Evolutionary conservation across 108 stramenopile species (phyloP), one percentile per base, ranked within the genome.

Genomic region (Cafeteria roenbergensis): DNA sequence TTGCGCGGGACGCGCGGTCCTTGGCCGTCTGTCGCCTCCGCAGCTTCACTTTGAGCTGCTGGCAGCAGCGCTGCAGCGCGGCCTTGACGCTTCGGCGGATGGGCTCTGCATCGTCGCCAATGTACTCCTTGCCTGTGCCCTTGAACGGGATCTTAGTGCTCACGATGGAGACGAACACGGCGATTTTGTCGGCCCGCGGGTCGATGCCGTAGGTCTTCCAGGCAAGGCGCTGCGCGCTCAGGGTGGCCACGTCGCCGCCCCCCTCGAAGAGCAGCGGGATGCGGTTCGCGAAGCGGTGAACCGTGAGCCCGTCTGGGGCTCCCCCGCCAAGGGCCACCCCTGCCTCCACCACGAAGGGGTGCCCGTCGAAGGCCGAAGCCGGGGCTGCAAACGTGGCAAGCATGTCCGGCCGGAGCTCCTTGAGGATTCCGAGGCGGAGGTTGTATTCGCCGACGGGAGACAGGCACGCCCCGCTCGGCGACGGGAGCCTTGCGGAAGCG

Each of bases 111-210:
- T 81, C 79, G 35, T 75, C 80, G 35, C 79, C 79, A 51, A 81
- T 73, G 62, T 75, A 80, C 48, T 96, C 95, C 77, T 96, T 96
- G 24, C 90, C 90, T 2, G 95, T 96, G 12, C 95, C 95, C 76
- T 96, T 96, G 85, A 93, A 96, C 0, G 95, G 95, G 30, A 96
- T 82, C 67, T 93, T 93, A 58, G 95, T 96, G 53, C 83, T 85
- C 12, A 96, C 95, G 64, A 94, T 92, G 35, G 61, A 83, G 21
- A 96, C 93, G 68, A 93, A 96, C 27, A 96, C 92, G 22, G 90
- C 91, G 48, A 96, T 86, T 68, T 78, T 85, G 65, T 93, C 92
- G 29, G 84, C 75, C 71, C 90, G 91, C 68, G 86, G 86, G 74
- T 96, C 92, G 59, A 96, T 91, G 66, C 91, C 91, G 84, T 96